Conservation (phyloP, 2,329 filamentous ascomycete genomes). For the Nannizziopsis arthrosporioides region DNA sequence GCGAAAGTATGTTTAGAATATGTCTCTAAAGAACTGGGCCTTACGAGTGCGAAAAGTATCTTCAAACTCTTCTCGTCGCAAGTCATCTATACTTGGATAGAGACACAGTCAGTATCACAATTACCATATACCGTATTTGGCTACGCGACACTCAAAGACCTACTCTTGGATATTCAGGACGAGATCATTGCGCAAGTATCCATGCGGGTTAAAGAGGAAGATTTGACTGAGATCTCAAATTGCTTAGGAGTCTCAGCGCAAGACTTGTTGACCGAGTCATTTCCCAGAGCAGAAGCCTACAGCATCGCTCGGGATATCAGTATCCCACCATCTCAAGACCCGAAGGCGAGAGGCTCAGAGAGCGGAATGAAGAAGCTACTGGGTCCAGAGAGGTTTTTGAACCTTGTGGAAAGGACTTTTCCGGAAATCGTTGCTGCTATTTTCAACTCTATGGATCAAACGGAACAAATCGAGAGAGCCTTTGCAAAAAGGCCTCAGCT, state of each 20-base stretch:
- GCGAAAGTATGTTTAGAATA: constrained; percentile 58
- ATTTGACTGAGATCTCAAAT: constrained; percentile 49
- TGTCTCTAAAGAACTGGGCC: constrained; percentile 53
- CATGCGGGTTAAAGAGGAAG: constrained; percentile 63
- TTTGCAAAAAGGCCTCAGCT: constrained; percentile 51
- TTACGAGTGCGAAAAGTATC: constrained; percentile 56
- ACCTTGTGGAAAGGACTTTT: constrained; percentile 57
- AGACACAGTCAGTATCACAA: constrained; percentile 50
- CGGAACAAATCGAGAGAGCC: constrained; percentile 58
- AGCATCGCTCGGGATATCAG: constrained; percentile 64
- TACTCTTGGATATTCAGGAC: constrained; percentile 59
- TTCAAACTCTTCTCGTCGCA: constrained; percentile 81
- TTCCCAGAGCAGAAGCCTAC: constrained; percentile 72
- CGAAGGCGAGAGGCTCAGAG: constrained; percentile 47
- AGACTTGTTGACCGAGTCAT: constrained; percentile 54
- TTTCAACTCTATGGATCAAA: constrained; percentile 65
- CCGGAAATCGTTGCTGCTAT: constrained; percentile 65
- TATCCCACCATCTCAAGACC: constrained; percentile 32
- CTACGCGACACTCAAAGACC: constrained; percentile 55
- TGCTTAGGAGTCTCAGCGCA: constrained; percentile 44
- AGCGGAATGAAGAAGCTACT: constrained; percentile 56
- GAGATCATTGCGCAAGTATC: constrained; percentile 71
- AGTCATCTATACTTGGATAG: constrained; percentile 81
- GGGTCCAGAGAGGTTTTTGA: constrained; percentile 53
- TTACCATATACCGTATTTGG: constrained; percentile 82